Percentiles rank a stretch among this genome's conserved stretches.
phyloP scores from a whole-genome alignment of 2,329 filamentous ascomycete species.

The Cladosporium sphaerospermum region DNA sequence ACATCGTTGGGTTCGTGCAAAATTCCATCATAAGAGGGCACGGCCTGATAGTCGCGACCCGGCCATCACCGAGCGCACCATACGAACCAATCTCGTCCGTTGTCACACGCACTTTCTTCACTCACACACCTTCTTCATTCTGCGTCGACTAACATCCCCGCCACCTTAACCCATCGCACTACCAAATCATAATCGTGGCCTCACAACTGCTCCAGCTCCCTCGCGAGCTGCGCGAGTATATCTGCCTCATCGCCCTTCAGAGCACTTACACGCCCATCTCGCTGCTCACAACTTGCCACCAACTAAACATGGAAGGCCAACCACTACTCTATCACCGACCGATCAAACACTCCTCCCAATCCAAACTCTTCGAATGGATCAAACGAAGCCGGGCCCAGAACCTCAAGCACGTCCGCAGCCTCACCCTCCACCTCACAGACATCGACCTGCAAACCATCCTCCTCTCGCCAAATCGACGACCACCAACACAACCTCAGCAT shows the following conservation, averaged over 20 bases:
- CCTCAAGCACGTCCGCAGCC: conserved; percentile 18
- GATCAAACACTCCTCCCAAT: conserved; percentile 21
- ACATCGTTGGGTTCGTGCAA: not conserved
- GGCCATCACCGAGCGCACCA: conserved; percentile 2
- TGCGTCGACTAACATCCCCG: not conserved
- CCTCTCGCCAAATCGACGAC: not conserved
- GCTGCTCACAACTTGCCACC: conserved; percentile 16
- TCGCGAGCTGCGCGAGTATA: conserved; percentile 13
- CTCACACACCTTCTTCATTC: not conserved
- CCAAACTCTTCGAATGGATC: conserved; percentile 24
- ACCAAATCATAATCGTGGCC: not conserved
- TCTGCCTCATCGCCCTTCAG: conserved; percentile 8
- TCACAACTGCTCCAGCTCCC: conserved; percentile 11
- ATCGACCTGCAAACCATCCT: conserved; percentile 23
- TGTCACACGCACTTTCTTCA: not conserved
- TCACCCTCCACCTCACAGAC: conserved; percentile 22
- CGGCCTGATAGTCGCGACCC: not conserved
- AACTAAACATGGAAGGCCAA: conserved; percentile 22
- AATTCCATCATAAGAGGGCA: not conserved
- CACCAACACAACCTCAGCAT: conserved; percentile 1
- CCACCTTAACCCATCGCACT: not conserved
- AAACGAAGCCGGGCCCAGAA: conserved; percentile 15
- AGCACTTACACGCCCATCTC: not conserved
- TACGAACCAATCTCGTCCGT: not conserved
- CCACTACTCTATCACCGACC: conserved; percentile 19